Percentiles rank a stretch among this genome's conserved stretches.
Evolutionary conservation across 1,284 basidiomycete genomes (phyloP).

Genomic region (Rhodotorula sp.): DNA sequence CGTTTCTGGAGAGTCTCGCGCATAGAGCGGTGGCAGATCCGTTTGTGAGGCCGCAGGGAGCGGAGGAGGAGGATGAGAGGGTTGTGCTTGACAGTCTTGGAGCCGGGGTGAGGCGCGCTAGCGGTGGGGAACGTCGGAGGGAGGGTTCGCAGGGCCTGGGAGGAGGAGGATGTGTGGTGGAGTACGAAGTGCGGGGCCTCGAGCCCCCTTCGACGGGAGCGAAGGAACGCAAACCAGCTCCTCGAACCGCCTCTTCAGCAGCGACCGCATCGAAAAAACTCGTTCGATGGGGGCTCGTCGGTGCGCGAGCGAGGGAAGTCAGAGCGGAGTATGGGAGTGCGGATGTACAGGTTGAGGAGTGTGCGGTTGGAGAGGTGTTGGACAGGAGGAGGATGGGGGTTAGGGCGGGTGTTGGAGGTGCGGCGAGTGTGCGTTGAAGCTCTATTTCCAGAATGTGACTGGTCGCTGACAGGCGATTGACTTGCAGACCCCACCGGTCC

Average conservation of each 20-base stretch:
- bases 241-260: too few species aligned
- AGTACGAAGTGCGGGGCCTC: constrained; percentile 27
- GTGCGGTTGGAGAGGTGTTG: constrained; percentile 17
- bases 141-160: background rate
- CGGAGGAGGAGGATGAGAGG: constrained; percentile 35
- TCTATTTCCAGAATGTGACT: too few species aligned
- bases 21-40: constrained; percentile 25
- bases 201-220: background rate
- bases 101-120: background rate
- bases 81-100: constrained; percentile 24
- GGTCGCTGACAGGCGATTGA: too few species aligned
- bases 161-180: constrained; percentile 26
- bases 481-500: background rate
- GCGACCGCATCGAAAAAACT: constrained; percentile 9
- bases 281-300: constrained; percentile 20
- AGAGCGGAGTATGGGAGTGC: background rate
- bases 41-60: constrained; percentile 7
- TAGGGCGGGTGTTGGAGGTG: background rate
- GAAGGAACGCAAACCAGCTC: too few species aligned
- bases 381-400: constrained; percentile 1
- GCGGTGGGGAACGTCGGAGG: background rate
- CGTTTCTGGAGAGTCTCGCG: constrained; percentile 16
- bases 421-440: background rate
- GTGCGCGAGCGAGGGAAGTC: background rate
- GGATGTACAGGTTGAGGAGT: constrained; percentile 8